Percentiles rank a stretch among this genome's conserved stretches.
Conservation (phyloP, 2,329 filamentous ascomycete species). For the Paradendryphiella salina region DNA sequence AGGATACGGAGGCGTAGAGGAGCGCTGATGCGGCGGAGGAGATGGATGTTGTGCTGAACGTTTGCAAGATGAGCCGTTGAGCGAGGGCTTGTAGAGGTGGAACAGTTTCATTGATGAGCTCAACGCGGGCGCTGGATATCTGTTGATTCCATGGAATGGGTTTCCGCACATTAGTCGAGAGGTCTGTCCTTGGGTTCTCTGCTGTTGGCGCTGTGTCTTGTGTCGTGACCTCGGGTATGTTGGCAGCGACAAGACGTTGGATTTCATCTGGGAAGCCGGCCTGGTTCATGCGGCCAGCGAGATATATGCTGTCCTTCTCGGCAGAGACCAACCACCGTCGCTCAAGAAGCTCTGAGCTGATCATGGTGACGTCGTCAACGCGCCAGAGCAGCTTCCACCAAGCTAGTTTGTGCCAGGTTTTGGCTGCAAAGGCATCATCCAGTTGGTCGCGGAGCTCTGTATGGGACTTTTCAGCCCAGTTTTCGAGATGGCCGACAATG, state of each 20-base stretch:
- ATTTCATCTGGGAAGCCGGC: slow-evolving; percentile 55
- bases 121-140: slow-evolving; percentile 69
- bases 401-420: slow-evolving; percentile 74
- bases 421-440: slow-evolving; percentile 74
- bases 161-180: slow-evolving; percentile 33
- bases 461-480: slow-evolving; percentile 80
- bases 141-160: slow-evolving; percentile 69
- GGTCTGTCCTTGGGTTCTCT: slow-evolving; percentile 21
- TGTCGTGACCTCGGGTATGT: slow-evolving; percentile 21
- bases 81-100: slow-evolving; percentile 52
- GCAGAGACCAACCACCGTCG: slow-evolving; percentile 76
- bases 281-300: slow-evolving; percentile 75
- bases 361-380: slow-evolving; percentile 86
- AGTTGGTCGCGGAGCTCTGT: slow-evolving; percentile 80
- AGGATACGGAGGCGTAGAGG: slow-evolving; percentile 58
- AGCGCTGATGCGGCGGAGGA: slow-evolving; percentile 58
- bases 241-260: slow-evolving; percentile 2
- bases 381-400: slow-evolving; percentile 98
- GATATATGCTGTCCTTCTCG: slow-evolving; percentile 79
- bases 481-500: slow-evolving; percentile 64
- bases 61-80: slow-evolving; percentile 66
- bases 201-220: slow-evolving; percentile 24
- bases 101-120: slow-evolving; percentile 48
- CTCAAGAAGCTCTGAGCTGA: slow-evolving; percentile 76
- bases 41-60: slow-evolving; percentile 69